These are phyloP conservation scores for Glycine tomentella DNA, from an alignment of 306 rosid species.

Conservation along the genomic window DNA sequence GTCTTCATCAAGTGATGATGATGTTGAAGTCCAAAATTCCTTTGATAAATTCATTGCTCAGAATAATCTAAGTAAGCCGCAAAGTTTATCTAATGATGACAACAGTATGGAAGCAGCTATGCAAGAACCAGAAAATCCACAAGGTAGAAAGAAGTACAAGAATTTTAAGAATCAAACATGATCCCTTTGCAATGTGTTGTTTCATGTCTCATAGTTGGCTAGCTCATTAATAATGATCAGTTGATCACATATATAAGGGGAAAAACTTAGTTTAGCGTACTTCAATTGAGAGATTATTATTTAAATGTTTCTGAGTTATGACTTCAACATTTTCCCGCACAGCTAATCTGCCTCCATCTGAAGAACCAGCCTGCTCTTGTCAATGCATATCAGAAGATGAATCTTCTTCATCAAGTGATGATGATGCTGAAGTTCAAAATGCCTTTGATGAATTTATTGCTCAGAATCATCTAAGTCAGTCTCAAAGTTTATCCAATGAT, in stretches of 20 bases:
- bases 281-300: constrained; percentile 13
- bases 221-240: constrained; percentile 26
- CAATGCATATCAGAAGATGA: constrained; percentile 51
- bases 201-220: constrained; percentile 22
- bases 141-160: constrained; percentile 60
- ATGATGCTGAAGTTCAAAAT: constrained; percentile 50
- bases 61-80: constrained; percentile 51
- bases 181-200: constrained; percentile 5
- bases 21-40: constrained; percentile 46
- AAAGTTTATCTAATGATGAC: constrained; percentile 40
- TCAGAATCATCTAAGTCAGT: constrained; percentile 53
- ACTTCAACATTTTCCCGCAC: constrained; percentile 36
- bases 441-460: constrained; percentile 50
- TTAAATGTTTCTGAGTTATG: neutral
- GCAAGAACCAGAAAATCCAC: constrained; percentile 45
- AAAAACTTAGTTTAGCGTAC: constrained; percentile 13
- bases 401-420: constrained; percentile 51
- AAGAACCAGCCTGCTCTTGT: constrained; percentile 46
- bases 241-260: neutral
- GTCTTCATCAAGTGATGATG: constrained; percentile 53
- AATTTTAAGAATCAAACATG: constrained; percentile 17
- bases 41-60: constrained; percentile 52
- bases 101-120: constrained; percentile 41
- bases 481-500: constrained; percentile 40
- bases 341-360: constrained; percentile 42